Conservation (phyloP, 2,329 filamentous ascomycete species). For the Biscogniauxia mediterranea region DNA sequence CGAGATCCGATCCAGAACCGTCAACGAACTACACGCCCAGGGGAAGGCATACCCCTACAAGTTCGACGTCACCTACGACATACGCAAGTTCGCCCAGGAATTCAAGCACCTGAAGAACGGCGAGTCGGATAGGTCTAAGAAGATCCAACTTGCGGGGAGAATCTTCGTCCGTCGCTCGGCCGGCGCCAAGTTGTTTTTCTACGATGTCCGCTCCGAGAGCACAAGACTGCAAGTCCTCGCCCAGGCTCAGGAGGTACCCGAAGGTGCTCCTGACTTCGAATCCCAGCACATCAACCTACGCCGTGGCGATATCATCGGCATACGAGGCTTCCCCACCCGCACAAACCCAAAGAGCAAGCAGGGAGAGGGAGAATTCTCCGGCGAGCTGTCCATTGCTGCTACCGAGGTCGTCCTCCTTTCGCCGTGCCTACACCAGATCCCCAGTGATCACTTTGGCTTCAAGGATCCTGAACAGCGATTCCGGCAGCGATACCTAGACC, state of each 20-base stretch:
- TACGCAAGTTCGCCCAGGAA: constrained; percentile 75
- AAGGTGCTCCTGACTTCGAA: constrained; percentile 67
- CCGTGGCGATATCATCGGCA: constrained; percentile 88
- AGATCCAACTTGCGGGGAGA: constrained; percentile 76
- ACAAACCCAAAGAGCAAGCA: constrained; percentile 90
- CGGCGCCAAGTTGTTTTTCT: constrained; percentile 86
- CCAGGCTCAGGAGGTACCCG: constrained; percentile 74
- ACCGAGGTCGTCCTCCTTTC: constrained; percentile 81
- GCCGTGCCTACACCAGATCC: constrained; percentile 87
- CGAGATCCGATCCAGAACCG: constrained; percentile 83
- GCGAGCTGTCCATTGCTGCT: constrained; percentile 92
- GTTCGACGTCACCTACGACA: constrained; percentile 83
- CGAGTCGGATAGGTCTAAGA: constrained; percentile 72
- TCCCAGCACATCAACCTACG: constrained; percentile 87
- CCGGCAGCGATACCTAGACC: constrained; percentile 89
- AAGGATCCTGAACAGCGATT: constrained; percentile 93
- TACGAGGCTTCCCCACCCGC: constrained; percentile 78
- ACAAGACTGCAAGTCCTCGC: constrained; percentile 87
- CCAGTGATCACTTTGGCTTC: constrained; percentile 89
- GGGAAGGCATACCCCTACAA: constrained; percentile 75
- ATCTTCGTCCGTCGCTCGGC: constrained; percentile 85
- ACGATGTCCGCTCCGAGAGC: constrained; percentile 69
- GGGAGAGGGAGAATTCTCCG: constrained; percentile 66
- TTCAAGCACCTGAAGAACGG: constrained; percentile 84
- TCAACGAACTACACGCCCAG: constrained; percentile 59